Evolutionary conservation across 2,329 filamentous ascomycete species (phyloP), one percentile per base, ranked within the genome.

Genomic region (Colletotrichum trifolii): DNA sequence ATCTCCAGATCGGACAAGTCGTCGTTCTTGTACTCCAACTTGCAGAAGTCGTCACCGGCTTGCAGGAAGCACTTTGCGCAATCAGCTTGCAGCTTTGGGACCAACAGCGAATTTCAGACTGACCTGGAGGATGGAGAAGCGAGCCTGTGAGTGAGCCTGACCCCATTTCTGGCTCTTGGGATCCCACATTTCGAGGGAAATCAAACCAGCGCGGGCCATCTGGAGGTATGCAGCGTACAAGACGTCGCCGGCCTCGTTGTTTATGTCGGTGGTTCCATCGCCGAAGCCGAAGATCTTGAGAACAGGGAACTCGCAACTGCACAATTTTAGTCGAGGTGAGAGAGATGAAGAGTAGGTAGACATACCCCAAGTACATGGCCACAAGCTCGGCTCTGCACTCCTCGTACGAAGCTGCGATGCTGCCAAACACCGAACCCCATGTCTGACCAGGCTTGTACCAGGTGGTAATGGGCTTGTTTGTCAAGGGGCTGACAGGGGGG

Each of bases 361-460:
- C 53, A 45, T 57, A 62, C 59, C 63, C 59, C 59, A 98, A 83
- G 46, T 89, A 90, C 94, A 97, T 97, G 55, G 94, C 95, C 10
- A 97, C 94, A 72, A 94, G 91, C 76, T 98, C 95, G 5, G 95
- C 95, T 60, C 95, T 89, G 76, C 95, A 98, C 78, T 98, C 95
- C 78, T 98, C 95, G 73, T 97, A 97, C 13, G 90, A 92, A 4
- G 91, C 93, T 42, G 94, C 93, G 68, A 96, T 88, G 66, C 91
- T 88, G 34, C 94, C 94, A 73, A 98, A 98, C 0, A 97, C 93
- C 6, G 90, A 93, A 60, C 93, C 92, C 94, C 94, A 98, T 0
- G 95, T 98, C 78, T 97, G 93, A 3, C 94, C 94, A 2, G 93
- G 93, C 78, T 96, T 97, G 82, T 98, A 98, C 89, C 91, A 97